Conservation (phyloP, 768 basidiomycete species). For the Termitomyces sp. region DNA sequence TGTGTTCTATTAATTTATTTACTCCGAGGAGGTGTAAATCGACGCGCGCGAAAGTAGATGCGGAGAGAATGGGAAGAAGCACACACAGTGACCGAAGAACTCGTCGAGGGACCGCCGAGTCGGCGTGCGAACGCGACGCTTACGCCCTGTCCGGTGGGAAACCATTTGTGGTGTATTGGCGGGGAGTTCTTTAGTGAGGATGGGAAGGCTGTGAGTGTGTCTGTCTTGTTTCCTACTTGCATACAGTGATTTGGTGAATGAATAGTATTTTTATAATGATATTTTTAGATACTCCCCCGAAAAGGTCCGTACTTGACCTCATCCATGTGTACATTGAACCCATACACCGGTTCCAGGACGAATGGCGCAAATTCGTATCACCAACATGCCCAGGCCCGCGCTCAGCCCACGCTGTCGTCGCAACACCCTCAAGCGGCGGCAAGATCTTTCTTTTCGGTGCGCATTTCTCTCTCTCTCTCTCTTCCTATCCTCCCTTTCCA, state of each 20-base stretch:
- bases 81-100: constrained; percentile 80
- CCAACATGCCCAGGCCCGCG: constrained; percentile 84
- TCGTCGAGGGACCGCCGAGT: constrained; percentile 77
- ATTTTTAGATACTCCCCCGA: constrained; percentile 83
- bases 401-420: constrained; percentile 79
- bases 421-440: constrained; percentile 72
- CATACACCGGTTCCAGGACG: constrained; percentile 36
- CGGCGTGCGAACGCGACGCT: constrained; percentile 81
- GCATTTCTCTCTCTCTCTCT: constrained; percentile 2
- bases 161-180: constrained; percentile 79
- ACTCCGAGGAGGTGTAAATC: background rate
- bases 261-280: constrained; percentile 81
- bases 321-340: no score
- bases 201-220: constrained; percentile 55
- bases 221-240: background rate
- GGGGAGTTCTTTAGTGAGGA: constrained; percentile 89
- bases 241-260: no score
- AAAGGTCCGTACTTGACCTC: constrained; percentile 37
- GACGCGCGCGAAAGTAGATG: constrained; percentile 44
- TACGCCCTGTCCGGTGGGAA: constrained; percentile 73
- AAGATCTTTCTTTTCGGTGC: constrained; percentile 80
- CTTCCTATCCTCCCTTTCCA: no score
- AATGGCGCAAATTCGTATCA: constrained; percentile 85
- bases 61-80: constrained; percentile 79
- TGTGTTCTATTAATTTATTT: constrained; percentile 18